Percentiles rank a stretch among this genome's conserved stretches.
These are phyloP conservation scores for Coniosporium tulheliwenetii DNA, from an alignment of 2,329 filamentous ascomycete species.

Conservation along the genomic window DNA sequence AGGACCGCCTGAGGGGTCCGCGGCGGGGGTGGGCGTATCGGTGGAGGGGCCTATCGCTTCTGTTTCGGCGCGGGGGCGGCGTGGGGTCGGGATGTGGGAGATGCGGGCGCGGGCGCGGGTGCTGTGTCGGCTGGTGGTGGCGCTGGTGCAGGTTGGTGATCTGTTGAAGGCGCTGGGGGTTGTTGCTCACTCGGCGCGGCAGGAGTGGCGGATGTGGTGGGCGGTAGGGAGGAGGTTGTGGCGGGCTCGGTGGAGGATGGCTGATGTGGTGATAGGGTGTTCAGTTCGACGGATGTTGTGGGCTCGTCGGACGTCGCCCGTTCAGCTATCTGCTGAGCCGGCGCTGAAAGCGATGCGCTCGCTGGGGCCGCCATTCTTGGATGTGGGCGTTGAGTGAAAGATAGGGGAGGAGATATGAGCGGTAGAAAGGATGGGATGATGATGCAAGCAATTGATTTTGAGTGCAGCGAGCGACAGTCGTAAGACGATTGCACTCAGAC, in stretches of 20 bases:
- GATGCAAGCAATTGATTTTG: too few relatives aligned
- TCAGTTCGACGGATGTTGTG: neutral
- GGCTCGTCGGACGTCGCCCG: too few relatives aligned
- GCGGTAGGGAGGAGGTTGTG: neutral
- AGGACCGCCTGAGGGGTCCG: conserved; percentile 21
- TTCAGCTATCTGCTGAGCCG: too few relatives aligned
- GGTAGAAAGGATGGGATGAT: too few relatives aligned
- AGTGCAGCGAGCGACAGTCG: too few relatives aligned
- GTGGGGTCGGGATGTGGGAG: conserved; percentile 8
- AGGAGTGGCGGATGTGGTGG: neutral
- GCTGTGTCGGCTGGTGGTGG: neutral
- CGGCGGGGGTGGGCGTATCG: conserved; percentile 21
- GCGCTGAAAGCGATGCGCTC: too few relatives aligned
- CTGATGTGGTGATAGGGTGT: neutral
- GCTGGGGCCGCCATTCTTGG: too few relatives aligned
- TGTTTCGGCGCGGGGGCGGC: conserved; percentile 17
- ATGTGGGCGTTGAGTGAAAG: too few relatives aligned
- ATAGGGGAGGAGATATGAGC: too few relatives aligned
- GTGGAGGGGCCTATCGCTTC: conserved; percentile 32
- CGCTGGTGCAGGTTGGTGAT: neutral
- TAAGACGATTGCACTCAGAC: too few relatives aligned
- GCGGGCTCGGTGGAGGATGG: neutral
- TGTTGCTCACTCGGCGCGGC: neutral
- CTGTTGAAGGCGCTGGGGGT: neutral
- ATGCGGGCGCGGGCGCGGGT: neutral